These are phyloP conservation scores for Candida lessepsii DNA, from an alignment of 805 yeast species.

Conservation along the genomic window DNA sequence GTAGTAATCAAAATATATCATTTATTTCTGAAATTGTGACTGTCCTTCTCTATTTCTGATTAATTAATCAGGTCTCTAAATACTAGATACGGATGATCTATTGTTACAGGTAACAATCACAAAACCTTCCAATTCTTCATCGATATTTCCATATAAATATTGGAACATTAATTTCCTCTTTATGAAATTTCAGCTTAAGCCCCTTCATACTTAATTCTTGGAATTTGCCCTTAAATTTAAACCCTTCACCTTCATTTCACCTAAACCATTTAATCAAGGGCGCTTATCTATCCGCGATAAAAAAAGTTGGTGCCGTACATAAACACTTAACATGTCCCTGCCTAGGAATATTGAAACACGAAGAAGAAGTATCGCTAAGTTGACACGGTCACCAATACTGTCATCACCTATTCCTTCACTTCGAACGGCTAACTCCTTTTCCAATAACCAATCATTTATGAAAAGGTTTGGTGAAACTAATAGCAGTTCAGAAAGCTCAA, in stretches of 20 bases:
- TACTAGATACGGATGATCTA: too few relatives aligned
- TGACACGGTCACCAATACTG: constrained; percentile 30
- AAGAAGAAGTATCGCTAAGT: constrained; percentile 29
- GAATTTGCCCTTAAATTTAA: too few relatives aligned
- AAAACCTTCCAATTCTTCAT: too few relatives aligned
- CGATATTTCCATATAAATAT: too few relatives aligned
- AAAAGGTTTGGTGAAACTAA: constrained; percentile 14
- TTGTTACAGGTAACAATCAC: too few relatives aligned
- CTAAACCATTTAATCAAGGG: too few relatives aligned
- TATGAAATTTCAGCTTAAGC: too few relatives aligned
- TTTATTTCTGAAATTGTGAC: not conserved
- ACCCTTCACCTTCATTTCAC: too few relatives aligned
- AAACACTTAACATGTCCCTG: constrained; percentile 14
- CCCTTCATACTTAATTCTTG: too few relatives aligned
- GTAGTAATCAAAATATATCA: not conserved
- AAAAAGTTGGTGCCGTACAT: not conserved
- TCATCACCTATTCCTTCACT: constrained; percentile 24
- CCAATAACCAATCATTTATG: constrained; percentile 20
- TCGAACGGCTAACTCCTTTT: constrained; percentile 11
- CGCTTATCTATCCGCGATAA: constrained; percentile 3
- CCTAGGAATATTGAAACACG: constrained; percentile 18
- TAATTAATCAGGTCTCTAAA: too few relatives aligned
- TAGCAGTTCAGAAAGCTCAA: constrained; percentile 11
- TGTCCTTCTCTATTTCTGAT: too few relatives aligned
- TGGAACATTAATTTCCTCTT: too few relatives aligned